phyloP scores from a whole-genome alignment of 495 filamentous ascomycete species.

The Amniculicola lignicola region DNA sequence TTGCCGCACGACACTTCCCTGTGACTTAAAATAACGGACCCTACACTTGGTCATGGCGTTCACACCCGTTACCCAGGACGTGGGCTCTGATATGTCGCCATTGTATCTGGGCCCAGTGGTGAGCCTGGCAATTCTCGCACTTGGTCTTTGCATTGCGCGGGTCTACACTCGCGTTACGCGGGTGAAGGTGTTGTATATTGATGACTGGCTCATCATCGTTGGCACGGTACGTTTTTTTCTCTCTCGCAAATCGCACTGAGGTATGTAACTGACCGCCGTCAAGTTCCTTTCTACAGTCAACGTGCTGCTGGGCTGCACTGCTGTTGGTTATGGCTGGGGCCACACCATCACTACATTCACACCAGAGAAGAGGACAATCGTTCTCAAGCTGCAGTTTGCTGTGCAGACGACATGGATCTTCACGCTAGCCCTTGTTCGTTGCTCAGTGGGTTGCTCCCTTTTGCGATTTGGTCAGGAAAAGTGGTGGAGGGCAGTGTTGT shows the following conservation, averaged over 20 bases:
- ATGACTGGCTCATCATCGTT: slow-evolving; percentile 13
- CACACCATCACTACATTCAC: not conserved
- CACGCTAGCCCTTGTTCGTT: slow-evolving; percentile 8
- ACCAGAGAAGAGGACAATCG: not conserved
- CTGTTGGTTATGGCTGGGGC: slow-evolving; percentile 14
- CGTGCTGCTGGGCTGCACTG: not conserved
- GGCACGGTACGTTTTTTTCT: not conserved
- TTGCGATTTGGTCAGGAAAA: slow-evolving; percentile 6
- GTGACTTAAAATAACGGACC: not conserved
- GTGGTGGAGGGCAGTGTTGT: slow-evolving; percentile 6
- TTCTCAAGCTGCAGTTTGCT: slow-evolving; percentile 20
- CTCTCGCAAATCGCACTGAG: not conserved
- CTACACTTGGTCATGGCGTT: not conserved
- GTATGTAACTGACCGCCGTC: not conserved
- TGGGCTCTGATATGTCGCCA: not conserved
- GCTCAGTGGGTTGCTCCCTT: slow-evolving; percentile 14
- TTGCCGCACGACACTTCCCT: not conserved
- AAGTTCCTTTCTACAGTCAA: slow-evolving; percentile 10
- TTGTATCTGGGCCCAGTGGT: slow-evolving; percentile 4
- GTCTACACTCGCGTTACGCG: slow-evolving; percentile 3
- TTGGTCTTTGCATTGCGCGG: not conserved
- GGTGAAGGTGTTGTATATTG: not conserved
- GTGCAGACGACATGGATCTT: slow-evolving; percentile 16
- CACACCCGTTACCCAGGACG: not conserved
- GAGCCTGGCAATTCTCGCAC: not conserved